These are phyloP conservation scores for Babesia ovis DNA, from an alignment of 169 alveolate genomes.

Conservation along the genomic window DNA sequence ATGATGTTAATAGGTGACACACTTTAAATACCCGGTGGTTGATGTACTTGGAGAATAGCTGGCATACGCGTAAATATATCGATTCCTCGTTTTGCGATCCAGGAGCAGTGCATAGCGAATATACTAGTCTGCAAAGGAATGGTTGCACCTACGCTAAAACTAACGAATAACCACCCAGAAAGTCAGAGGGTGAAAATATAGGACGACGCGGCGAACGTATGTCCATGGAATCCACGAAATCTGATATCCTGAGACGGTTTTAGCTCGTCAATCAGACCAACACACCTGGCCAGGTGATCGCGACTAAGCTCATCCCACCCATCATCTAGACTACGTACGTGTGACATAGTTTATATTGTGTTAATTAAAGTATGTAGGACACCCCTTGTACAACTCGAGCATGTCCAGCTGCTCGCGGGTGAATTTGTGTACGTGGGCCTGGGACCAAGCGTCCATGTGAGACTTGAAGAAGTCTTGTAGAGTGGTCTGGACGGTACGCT, in stretches of 20 bases:
- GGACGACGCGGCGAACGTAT: constrained; percentile 1
- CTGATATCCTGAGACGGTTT: constrained; percentile 35
- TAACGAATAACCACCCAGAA: constrained; percentile 44
- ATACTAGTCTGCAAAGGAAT: constrained; percentile 38
- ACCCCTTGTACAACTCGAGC: constrained; percentile 76
- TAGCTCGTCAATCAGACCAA: too few relatives aligned
- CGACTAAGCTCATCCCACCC: constrained; percentile 50
- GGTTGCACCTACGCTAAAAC: background rate
- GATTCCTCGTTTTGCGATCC: constrained; percentile 31
- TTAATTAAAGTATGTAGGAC: constrained; percentile 73
- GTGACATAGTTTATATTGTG: background rate
- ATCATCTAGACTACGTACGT: constrained; percentile 25
- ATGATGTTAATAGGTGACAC: background rate
- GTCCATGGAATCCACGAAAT: constrained; percentile 44
- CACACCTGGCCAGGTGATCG: constrained; percentile 50
- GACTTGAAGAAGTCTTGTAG: constrained; percentile 76
- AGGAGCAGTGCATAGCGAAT: constrained; percentile 51
- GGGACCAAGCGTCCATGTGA: constrained; percentile 77
- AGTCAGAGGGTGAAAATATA: constrained; percentile 36
- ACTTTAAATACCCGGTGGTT: constrained; percentile 11
- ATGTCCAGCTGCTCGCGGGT: constrained; percentile 71
- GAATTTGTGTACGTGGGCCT: constrained; percentile 68
- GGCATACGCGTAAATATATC: constrained; percentile 26
- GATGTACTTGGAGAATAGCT: constrained; percentile 16
- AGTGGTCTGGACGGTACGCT: constrained; percentile 42